phyloP scores from a whole-genome alignment of 139 green algal species.

The Coelastrella sp. region DNA sequence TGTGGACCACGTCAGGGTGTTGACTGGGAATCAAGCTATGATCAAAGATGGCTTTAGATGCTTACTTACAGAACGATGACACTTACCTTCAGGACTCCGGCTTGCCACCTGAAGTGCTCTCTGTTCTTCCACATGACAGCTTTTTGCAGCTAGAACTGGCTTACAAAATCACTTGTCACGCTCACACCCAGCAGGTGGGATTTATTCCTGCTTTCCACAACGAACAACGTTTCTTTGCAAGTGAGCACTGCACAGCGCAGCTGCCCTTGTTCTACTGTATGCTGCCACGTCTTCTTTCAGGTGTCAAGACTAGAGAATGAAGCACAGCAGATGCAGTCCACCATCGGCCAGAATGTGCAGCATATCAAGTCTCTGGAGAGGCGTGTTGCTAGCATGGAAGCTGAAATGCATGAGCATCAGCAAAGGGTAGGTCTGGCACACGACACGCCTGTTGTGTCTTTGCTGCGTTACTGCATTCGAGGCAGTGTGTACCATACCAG shows the following conservation, averaged over 20 bases:
- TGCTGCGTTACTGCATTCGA: no score
- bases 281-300: constrained; percentile 5
- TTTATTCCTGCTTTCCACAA: neutral
- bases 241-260: no score
- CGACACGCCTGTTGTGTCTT: no score
- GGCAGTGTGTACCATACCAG: no score
- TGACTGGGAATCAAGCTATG: neutral
- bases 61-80: neutral
- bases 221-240: no score
- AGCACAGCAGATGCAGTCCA: constrained; percentile 61
- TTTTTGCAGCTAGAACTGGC: constrained; percentile 60
- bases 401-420: constrained; percentile 61
- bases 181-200: constrained; percentile 54
- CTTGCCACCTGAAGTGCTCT: constrained; percentile 48
- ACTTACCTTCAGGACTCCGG: neutral
- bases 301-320: constrained; percentile 62
- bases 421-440: no score
- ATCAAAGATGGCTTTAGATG: neutral
- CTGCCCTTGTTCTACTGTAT: neutral
- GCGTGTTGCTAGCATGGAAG: constrained; percentile 55
- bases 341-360: constrained; percentile 55
- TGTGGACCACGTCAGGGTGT: no score
- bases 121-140: constrained; percentile 55
- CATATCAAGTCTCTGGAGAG: constrained; percentile 64
- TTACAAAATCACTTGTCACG: constrained; percentile 54